Evolutionary conservation across 345 rosid species (phyloP).

Genomic region (Microcos paniculata): DNA sequence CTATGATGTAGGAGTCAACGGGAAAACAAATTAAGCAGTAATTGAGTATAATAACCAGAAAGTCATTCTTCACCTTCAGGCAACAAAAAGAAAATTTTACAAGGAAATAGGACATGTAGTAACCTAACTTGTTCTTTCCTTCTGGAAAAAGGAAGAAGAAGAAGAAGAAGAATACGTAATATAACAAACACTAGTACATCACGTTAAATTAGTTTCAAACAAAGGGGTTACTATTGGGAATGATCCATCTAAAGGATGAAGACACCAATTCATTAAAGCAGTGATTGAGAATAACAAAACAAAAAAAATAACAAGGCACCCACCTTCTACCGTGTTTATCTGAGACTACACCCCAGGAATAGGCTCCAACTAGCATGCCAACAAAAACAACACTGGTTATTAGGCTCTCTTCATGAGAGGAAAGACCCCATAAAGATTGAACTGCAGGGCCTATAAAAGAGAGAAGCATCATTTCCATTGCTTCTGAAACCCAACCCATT

Average conservation of each 20-base stretch:
- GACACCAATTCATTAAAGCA: not conserved
- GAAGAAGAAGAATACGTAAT: not conserved
- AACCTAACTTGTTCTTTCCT: not conserved
- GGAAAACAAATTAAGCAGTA: not conserved
- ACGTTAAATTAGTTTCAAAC: not conserved
- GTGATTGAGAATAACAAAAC: not conserved
- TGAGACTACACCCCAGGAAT: conserved; percentile 85
- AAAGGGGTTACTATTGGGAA: not conserved
- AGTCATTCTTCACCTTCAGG: not conserved
- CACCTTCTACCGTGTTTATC: conserved; percentile 87
- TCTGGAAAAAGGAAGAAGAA: too few species aligned
- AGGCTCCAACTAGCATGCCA: conserved; percentile 89
- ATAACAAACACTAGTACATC: not conserved
- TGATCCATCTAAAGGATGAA: conserved; percentile 11
- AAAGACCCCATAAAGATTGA: conserved; percentile 66
- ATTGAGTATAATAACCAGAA: not conserved
- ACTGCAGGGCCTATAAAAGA: conserved; percentile 88
- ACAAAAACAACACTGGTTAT: conserved; percentile 77
- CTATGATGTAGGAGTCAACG: not conserved
- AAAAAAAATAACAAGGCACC: conserved; percentile 2
- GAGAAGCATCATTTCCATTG: conserved; percentile 97
- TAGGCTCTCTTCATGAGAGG: conserved; percentile 66
- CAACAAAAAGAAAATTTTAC: not conserved
- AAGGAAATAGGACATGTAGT: not conserved
- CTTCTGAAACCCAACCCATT: conserved; percentile 90